Evolutionary conservation across 768 basidiomycete species (phyloP), one percentile per base, ranked within the genome.

Genomic region (Phylloporus sp.): DNA sequence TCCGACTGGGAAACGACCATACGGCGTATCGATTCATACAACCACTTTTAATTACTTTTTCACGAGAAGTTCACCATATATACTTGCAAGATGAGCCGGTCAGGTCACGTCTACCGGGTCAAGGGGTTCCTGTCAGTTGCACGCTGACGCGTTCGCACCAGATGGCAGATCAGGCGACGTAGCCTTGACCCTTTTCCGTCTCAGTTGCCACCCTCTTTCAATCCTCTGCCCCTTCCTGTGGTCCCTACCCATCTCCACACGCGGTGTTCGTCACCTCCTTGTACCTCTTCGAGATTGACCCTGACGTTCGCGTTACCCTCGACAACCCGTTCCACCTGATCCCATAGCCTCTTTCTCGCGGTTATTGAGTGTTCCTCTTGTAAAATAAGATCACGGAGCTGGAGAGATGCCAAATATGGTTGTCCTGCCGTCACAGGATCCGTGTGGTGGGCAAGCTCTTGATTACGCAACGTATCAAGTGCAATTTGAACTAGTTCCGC

Each of bases 201-300:
- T 56, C 59, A 46, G 12, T 54, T 51, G 47, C 60, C 53, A 61
- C 70, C 66, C 69, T 69, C 59, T 70, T 70, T 65, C 68, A 64
- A 50, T 55, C 54, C 45, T 68, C 65, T 63, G 34, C 63, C 70
- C 58, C 63, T 62, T 49, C 71, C 63, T 28, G 64, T 52, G 49
- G 70, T 71, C n/a, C 92, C 92, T 27, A 91, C 81, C 93, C 93
- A 95, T 51, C 86, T 74, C 93, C 93, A 95, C 50, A 92, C 92
- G 57, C 90, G 81, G 70, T 85, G 77, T 71, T 92, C 91, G 69
- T 95, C 91, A 11, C 93, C 92, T 58, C 86, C 86, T 54, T 76
- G 77, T 42, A 89, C 80, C 68, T 95, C 93, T 69, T 89, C 88
- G 47, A 91, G 72, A 65, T 87, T 88, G 27, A 82, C 84, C 55